Evolutionary conservation across 2,329 filamentous ascomycete genomes (phyloP).

Genomic region (Cryphonectria parasitica): DNA sequence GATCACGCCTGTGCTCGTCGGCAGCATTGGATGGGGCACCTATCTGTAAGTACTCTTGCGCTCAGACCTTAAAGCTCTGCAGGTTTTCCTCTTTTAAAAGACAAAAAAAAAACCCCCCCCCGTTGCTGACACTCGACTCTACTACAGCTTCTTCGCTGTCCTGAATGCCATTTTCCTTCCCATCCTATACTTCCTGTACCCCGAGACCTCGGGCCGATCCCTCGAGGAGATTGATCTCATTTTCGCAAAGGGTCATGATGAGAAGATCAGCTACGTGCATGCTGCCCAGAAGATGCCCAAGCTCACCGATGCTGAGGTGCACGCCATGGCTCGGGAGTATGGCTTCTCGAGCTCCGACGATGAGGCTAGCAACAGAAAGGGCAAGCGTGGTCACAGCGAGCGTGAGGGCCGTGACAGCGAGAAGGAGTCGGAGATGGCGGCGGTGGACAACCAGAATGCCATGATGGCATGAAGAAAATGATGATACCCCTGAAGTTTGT

Average conservation of each 20-base stretch:
- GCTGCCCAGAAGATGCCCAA: slow-evolving; percentile 25
- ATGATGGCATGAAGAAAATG: slow-evolving; percentile 24
- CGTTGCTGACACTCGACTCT: too few relatives aligned
- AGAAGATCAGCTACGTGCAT: slow-evolving; percentile 25
- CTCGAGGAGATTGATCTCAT: slow-evolving; percentile 65
- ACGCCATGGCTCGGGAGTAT: slow-evolving; percentile 28
- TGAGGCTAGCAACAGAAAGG: slow-evolving; percentile 12
- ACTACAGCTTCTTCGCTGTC: slow-evolving; percentile 50
- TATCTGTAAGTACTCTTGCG: slow-evolving; percentile 21
- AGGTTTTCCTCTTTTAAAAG: not conserved
- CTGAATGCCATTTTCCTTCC: slow-evolving; percentile 58
- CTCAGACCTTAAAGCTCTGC: too few relatives aligned
- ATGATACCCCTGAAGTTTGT: not conserved
- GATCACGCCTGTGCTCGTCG: slow-evolving; percentile 66
- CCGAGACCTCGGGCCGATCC: slow-evolving; percentile 51
- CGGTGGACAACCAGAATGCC: slow-evolving; percentile 13
- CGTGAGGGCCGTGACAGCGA: slow-evolving; percentile 15
- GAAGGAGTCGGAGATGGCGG: slow-evolving; percentile 22
- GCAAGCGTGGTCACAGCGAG: slow-evolving; percentile 21
- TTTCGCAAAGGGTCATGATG: slow-evolving; percentile 33
- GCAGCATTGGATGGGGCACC: slow-evolving; percentile 54
- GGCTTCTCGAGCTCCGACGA: slow-evolving; percentile 28
- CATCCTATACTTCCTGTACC: slow-evolving; percentile 53
- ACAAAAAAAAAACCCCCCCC: too few relatives aligned
- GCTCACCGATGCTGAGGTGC: slow-evolving; percentile 21